phyloP scores from a whole-genome alignment of 768 basidiomycete genomes.

The Pleurotus pulmonarius region DNA sequence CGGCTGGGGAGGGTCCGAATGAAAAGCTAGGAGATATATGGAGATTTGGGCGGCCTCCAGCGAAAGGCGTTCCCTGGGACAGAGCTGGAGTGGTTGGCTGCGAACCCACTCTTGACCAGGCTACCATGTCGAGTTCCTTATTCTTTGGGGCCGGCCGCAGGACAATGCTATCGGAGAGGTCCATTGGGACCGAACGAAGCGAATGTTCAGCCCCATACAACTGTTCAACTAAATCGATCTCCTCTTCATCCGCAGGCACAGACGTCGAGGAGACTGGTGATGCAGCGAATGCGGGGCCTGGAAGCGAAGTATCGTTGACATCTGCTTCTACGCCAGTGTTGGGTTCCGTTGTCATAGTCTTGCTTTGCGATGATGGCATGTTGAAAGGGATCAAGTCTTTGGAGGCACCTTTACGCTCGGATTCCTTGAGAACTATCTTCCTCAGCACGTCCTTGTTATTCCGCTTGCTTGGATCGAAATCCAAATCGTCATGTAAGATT shows the following conservation, averaged over 20 bases:
- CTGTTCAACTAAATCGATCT: slow-evolving; percentile 97
- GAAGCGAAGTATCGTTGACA: slow-evolving; percentile 13
- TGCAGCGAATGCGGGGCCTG: slow-evolving; percentile 6
- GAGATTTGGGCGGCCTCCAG: slow-evolving; percentile 6
- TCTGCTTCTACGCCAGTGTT: slow-evolving; percentile 17
- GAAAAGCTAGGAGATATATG: slow-evolving; percentile 5
- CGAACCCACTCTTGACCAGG: slow-evolving; percentile 72
- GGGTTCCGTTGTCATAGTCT: not conserved
- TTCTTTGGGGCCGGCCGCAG: slow-evolving; percentile 83
- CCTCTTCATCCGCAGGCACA: slow-evolving; percentile 53
- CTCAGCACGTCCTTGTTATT: slow-evolving; percentile 84
- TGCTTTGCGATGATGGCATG: slow-evolving; percentile 14
- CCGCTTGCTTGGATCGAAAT: slow-evolving; percentile 84
- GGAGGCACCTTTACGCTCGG: slow-evolving; percentile 54
- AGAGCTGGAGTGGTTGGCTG: slow-evolving; percentile 30
- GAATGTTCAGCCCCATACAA: slow-evolving; percentile 80
- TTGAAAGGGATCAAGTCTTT: slow-evolving; percentile 49
- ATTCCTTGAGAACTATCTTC: slow-evolving; percentile 68
- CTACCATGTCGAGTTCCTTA: slow-evolving; percentile 79
- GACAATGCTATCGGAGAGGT: slow-evolving; percentile 82
- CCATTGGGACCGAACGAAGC: slow-evolving; percentile 64
- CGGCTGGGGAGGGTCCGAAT: slow-evolving; percentile 10
- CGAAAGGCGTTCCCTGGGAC: slow-evolving; percentile 13
- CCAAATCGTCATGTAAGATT: slow-evolving; percentile 83
- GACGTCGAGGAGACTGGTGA: not conserved